These are phyloP conservation scores for Sporothrix pallida DNA, from an alignment of 2,329 filamentous ascomycete genomes.

Conservation along the genomic window DNA sequence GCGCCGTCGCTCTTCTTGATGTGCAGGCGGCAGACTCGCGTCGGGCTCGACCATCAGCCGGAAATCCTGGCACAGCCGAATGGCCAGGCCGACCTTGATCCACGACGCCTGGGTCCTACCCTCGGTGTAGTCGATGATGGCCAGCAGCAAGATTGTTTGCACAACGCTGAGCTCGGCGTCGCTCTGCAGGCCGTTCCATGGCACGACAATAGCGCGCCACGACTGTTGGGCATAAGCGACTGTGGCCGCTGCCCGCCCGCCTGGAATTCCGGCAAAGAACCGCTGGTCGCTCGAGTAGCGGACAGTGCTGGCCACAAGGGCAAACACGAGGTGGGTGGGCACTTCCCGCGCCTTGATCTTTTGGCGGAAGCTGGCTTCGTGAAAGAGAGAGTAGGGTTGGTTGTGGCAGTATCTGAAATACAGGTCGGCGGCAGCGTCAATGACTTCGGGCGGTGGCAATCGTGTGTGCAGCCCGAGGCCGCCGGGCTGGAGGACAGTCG, in stretches of 20 bases:
- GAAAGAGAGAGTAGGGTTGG: background rate
- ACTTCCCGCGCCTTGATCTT: background rate
- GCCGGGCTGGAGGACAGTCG: background rate
- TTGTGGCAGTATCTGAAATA: background rate
- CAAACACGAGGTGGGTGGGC: background rate
- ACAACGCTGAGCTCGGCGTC: background rate
- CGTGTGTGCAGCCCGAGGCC: background rate
- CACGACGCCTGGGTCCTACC: background rate
- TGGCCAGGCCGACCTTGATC: background rate
- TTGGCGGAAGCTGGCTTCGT: background rate
- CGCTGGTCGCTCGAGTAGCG: background rate
- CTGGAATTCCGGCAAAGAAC: background rate
- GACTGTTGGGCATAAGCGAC: background rate
- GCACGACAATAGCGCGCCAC: background rate
- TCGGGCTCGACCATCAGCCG: background rate
- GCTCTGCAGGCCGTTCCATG: background rate
- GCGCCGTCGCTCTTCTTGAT: background rate
- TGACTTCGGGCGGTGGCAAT: background rate
- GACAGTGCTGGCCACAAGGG: background rate
- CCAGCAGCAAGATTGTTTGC: background rate
- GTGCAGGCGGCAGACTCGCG: background rate
- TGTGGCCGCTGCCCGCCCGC: background rate
- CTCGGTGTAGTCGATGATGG: conserved; percentile 1
- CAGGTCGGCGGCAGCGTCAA: background rate
- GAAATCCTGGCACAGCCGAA: background rate